These are phyloP conservation scores for Rhizopogon vesiculosus DNA, from an alignment of 768 basidiomycete species.

Conservation along the genomic window DNA sequence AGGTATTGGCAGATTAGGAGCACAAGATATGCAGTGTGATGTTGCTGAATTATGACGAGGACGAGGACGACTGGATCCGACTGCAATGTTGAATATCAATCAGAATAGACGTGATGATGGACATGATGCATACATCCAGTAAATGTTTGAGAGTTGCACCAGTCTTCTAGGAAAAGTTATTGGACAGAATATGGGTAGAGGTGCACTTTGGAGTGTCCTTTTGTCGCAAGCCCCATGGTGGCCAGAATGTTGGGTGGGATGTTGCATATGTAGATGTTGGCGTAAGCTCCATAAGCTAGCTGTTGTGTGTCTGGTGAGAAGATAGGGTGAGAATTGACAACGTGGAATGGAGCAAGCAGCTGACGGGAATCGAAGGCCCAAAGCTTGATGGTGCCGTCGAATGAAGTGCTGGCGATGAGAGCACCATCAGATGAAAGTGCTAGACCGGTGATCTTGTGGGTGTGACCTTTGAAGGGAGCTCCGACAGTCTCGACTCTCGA, in stretches of 20 bases:
- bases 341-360: background rate
- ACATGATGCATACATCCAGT: background rate
- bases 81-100: background rate
- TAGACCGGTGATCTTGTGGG: background rate
- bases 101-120: background rate
- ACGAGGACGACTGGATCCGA: background rate
- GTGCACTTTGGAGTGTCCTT: background rate
- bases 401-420: background rate
- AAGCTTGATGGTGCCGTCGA: background rate
- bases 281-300: background rate
- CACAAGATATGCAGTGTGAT: background rate
- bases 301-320: background rate
- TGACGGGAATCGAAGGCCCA: background rate
- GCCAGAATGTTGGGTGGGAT: background rate
- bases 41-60: background rate
- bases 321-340: background rate
- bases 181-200: background rate
- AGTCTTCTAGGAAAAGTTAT: background rate
- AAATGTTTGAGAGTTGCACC: background rate
- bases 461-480: background rate
- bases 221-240: too few relatives aligned
- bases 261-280: background rate
- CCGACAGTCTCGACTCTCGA: background rate
- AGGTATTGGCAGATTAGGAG: background rate
- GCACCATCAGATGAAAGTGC: background rate